Percentiles rank a stretch among this genome's conserved stretches.
These are phyloP conservation scores for Penicillium sp. DNA, from an alignment of 2,329 filamentous ascomycete genomes.

Conservation along the genomic window DNA sequence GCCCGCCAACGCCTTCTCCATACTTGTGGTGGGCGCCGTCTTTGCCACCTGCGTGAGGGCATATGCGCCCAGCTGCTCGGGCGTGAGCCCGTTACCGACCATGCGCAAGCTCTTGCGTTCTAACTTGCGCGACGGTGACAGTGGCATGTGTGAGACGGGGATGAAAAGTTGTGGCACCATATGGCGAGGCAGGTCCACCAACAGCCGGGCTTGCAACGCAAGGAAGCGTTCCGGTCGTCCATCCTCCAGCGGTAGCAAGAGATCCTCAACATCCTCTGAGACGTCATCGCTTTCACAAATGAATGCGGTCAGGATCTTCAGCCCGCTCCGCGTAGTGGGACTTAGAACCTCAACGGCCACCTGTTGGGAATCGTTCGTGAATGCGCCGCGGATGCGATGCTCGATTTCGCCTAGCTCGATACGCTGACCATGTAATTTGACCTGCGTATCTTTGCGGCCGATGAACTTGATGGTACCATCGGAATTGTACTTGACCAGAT, in stretches of 20 bases:
- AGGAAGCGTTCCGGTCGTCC: background rate
- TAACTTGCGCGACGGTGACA: slow-evolving; percentile 1
- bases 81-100: background rate
- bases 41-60: background rate
- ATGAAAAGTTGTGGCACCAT: slow-evolving; percentile 1
- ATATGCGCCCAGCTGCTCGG: background rate
- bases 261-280: background rate
- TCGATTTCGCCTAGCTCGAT: slow-evolving; percentile 3
- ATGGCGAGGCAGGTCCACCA: background rate
- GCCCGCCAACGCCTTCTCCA: background rate
- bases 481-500: background rate
- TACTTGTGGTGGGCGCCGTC: background rate
- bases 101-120: background rate
- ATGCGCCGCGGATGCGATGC: background rate
- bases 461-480: background rate
- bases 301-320: slow-evolving; percentile 1
- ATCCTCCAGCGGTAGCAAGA: background rate
- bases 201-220: background rate
- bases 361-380: background rate
- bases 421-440: background rate
- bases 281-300: background rate
- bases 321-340: background rate
- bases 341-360: slow-evolving; percentile 1
- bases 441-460: background rate
- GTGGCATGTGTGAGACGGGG: background rate